These are phyloP conservation scores for Ophiosphaerella narmari DNA, from an alignment of 2,329 filamentous ascomycete species.

Conservation along the genomic window DNA sequence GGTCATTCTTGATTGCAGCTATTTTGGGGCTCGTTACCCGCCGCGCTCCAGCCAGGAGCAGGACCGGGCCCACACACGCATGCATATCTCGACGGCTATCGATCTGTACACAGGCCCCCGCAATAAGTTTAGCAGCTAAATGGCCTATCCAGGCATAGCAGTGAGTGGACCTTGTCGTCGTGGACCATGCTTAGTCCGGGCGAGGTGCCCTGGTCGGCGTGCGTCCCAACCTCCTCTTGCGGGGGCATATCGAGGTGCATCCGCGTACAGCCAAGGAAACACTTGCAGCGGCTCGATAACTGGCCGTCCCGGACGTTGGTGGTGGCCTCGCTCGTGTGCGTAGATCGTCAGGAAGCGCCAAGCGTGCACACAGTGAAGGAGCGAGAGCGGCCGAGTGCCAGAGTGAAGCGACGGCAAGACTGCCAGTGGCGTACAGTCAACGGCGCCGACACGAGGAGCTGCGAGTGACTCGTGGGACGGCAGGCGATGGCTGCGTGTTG, in stretches of 20 bases:
- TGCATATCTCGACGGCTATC: slow-evolving; percentile 31
- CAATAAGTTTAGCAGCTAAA: slow-evolving; percentile 40
- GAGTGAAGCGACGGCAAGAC: no score
- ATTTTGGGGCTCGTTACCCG: slow-evolving; percentile 48
- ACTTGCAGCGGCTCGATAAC: slow-evolving; percentile 48
- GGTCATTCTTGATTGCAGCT: slow-evolving; percentile 41
- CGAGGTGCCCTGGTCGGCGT: slow-evolving; percentile 25
- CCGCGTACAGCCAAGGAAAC: slow-evolving; percentile 35
- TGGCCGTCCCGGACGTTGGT: slow-evolving; percentile 47
- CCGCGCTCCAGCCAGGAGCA: slow-evolving; percentile 30
- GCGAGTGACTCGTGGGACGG: slow-evolving; percentile 28
- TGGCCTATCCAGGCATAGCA: slow-evolving; percentile 29
- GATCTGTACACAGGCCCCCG: slow-evolving; percentile 36
- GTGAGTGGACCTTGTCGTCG: slow-evolving; percentile 16
- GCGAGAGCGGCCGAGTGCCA: neutral
- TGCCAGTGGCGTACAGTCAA: no score
- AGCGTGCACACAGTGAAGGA: slow-evolving; percentile 26
- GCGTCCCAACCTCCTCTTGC: slow-evolving; percentile 31
- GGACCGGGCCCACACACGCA: slow-evolving; percentile 20
- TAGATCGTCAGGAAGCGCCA: slow-evolving; percentile 43
- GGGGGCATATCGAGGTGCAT: slow-evolving; percentile 30
- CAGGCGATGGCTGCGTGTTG: slow-evolving; percentile 22
- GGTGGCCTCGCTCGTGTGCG: slow-evolving; percentile 35
- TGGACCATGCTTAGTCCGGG: slow-evolving; percentile 25
- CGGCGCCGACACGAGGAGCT: slow-evolving; percentile 19